Evolutionary conservation across 2,329 filamentous ascomycete genomes (phyloP).

Genomic region (Corniculantispora saksenae): DNA sequence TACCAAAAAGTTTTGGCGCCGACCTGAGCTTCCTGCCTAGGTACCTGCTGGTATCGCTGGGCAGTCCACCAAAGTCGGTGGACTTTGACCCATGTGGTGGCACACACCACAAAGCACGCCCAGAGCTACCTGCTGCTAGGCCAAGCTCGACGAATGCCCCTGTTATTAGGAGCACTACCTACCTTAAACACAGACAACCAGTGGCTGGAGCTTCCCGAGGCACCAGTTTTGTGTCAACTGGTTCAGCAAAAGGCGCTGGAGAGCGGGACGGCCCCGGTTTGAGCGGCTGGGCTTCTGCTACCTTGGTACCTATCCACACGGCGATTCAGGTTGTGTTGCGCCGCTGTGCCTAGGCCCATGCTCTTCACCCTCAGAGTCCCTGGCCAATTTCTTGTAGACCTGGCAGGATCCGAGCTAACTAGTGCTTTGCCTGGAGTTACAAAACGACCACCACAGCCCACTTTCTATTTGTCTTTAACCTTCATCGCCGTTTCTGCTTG

Average conservation of each 20-base stretch:
- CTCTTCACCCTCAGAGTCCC: background rate
- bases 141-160: background rate
- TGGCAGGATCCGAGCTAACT: background rate
- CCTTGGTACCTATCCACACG: conserved; percentile 5
- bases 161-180: background rate
- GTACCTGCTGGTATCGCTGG: background rate
- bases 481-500: background rate
- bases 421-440: background rate
- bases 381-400: background rate
- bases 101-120: background rate
- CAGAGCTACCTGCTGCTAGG: background rate
- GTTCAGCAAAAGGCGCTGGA: background rate
- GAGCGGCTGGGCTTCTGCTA: background rate
- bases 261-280: conserved; percentile 17
- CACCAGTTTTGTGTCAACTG: conserved; percentile 1
- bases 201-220: background rate
- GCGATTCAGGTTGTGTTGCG: conserved; percentile 13
- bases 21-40: background rate
- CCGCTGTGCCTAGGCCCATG: background rate
- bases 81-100: background rate
- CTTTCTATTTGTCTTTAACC: background rate
- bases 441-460: background rate
- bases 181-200: background rate
- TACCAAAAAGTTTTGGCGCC: background rate
- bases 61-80: background rate